Evolutionary conservation across 1,284 basidiomycete genomes (phyloP).

Genomic region (Trichosporon sp.): DNA sequence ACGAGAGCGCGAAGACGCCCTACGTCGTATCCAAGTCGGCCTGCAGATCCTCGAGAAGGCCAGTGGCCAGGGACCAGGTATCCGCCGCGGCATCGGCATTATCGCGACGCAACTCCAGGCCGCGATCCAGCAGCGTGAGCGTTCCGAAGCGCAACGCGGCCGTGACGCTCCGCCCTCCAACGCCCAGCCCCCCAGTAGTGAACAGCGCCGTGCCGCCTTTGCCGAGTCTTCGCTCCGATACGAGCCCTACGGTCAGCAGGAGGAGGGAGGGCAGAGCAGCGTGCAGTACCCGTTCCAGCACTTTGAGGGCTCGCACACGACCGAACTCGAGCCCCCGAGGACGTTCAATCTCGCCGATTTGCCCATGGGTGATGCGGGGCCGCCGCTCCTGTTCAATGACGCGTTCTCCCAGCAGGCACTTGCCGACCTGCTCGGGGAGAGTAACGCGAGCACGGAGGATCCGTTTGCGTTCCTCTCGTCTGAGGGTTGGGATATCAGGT

Average conservation of each 20-base stretch:
- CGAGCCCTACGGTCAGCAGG: constrained; percentile 16
- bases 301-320: not conserved
- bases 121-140: constrained; percentile 26
- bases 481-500: constrained; percentile 30
- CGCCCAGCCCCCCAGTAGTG: not conserved
- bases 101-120: constrained; percentile 34
- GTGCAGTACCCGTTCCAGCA: constrained; percentile 17
- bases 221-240: constrained; percentile 19
- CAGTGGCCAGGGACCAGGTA: constrained; percentile 33
- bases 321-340: constrained; percentile 13
- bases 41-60: constrained; percentile 36
- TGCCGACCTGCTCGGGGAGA: constrained; percentile 35
- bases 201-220: not conserved
- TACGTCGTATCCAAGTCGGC: constrained; percentile 33
- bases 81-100: constrained; percentile 32
- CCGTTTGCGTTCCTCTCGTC: constrained; percentile 37
- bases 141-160: not conserved
- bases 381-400: constrained; percentile 30
- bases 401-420: constrained; percentile 28
- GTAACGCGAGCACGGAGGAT: constrained; percentile 34
- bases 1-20: constrained; percentile 33
- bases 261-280: not conserved
- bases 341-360: constrained; percentile 23
- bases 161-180: not conserved
- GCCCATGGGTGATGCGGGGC: constrained; percentile 12